phyloP scores from a whole-genome alignment of 2,329 filamentous ascomycete species.

The Pyrenophora seminiperda region DNA sequence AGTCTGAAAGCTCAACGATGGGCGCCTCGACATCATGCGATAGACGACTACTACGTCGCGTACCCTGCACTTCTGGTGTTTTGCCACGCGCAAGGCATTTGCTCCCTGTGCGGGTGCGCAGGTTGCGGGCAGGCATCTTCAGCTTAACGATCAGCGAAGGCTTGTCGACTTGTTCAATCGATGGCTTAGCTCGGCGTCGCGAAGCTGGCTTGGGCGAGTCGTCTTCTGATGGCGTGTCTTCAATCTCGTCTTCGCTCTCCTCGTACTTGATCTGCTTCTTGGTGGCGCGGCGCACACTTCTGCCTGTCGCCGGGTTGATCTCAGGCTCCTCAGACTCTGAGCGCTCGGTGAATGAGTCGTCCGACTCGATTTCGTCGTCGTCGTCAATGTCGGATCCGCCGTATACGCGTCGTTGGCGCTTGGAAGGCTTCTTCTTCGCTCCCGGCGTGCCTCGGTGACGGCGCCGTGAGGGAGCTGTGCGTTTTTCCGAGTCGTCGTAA shows the following conservation, averaged over 20 bases:
- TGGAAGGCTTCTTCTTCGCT: constrained; percentile 38
- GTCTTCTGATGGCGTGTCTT: constrained; percentile 45
- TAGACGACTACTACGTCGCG: constrained; percentile 63
- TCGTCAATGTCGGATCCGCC: constrained; percentile 47
- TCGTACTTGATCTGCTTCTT: constrained; percentile 62
- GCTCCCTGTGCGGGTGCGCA: constrained; percentile 50
- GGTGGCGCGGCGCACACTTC: constrained; percentile 61
- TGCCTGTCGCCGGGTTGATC: constrained; percentile 61
- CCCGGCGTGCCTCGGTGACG: constrained; percentile 34
- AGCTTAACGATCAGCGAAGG: constrained; percentile 51
- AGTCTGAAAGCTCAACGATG: constrained; percentile 63
- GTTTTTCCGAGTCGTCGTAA: constrained; percentile 40
- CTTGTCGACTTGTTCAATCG: constrained; percentile 35
- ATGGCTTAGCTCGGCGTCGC: constrained; percentile 31
- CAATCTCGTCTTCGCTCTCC: constrained; percentile 57
- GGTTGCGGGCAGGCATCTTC: constrained; percentile 42
- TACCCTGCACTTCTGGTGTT: constrained; percentile 45
- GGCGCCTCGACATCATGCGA: constrained; percentile 63
- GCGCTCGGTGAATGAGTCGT: constrained; percentile 51
- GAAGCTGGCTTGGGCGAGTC: constrained; percentile 30
- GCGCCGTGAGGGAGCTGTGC: constrained; percentile 39
- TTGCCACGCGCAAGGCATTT: constrained; percentile 45
- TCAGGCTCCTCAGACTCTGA: constrained; percentile 55
- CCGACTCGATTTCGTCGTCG: constrained; percentile 56
- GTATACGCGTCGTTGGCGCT: constrained; percentile 44